Evolutionary conservation across 2,329 filamentous ascomycete genomes (phyloP).

Genomic region (Fusarium caatingaense): DNA sequence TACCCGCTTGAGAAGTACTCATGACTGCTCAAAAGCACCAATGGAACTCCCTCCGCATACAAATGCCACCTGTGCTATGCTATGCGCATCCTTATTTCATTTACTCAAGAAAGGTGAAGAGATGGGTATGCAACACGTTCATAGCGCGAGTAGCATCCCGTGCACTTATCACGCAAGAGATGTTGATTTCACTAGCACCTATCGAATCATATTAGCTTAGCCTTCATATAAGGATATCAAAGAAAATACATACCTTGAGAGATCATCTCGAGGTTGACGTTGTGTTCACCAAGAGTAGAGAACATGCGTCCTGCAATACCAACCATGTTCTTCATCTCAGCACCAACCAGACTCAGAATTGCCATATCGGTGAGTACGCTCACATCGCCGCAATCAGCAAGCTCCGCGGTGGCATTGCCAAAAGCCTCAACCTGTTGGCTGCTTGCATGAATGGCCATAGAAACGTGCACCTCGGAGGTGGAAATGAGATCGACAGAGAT

Average conservation of each 20-base stretch:
- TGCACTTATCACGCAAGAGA: constrained; percentile 95
- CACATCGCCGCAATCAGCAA: constrained; percentile 86
- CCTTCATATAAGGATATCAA: rapidly evolving
- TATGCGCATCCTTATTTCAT: constrained; percentile 3
- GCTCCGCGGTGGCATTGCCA: constrained; percentile 74
- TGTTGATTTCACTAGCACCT: constrained; percentile 99
- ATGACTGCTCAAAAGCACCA: background rate
- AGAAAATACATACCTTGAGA: constrained; percentile 78
- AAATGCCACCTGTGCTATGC: constrained; percentile 2
- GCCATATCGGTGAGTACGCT: constrained; percentile 93
- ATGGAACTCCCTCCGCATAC: constrained; percentile 15
- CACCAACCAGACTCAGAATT: constrained; percentile 92
- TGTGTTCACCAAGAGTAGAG: constrained; percentile 89
- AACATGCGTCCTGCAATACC: constrained; percentile 96
- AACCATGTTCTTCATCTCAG: constrained; percentile 97
- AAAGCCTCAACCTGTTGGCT: constrained; percentile 72
- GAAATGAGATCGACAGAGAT: constrained; percentile 97
- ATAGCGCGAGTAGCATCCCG: constrained; percentile 91
- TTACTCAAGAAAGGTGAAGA: constrained; percentile 93
- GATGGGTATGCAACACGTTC: constrained; percentile 94
- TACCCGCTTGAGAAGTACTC: background rate
- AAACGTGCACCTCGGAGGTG: constrained; percentile 95
- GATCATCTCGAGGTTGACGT: constrained; percentile 99
- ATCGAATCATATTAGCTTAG: constrained; percentile 16
- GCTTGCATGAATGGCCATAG: constrained; percentile 92